phyloP scores from a whole-genome alignment of 23 red algal genomes.

The Agarophyton chilense region DNA sequence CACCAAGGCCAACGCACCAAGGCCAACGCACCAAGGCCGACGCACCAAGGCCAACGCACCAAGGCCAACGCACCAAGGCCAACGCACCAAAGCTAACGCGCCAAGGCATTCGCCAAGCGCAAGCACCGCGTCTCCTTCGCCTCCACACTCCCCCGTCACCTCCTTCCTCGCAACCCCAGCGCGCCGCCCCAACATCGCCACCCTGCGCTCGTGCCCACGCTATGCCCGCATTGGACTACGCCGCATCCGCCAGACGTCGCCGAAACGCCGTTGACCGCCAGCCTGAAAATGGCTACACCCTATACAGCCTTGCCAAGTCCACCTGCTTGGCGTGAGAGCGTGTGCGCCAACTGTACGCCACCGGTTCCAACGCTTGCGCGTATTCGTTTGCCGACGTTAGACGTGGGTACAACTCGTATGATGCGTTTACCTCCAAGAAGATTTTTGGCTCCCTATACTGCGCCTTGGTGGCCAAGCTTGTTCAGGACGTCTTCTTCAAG shows the following conservation, averaged over 20 bases:
- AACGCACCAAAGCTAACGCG: too few relatives aligned
- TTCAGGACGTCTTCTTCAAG: slow-evolving; percentile 50
- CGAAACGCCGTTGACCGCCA: slow-evolving; percentile 16
- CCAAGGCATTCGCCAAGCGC: too few relatives aligned
- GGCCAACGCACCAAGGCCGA: too few relatives aligned
- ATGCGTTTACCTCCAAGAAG: slow-evolving; percentile 76
- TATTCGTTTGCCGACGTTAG: slow-evolving; percentile 82
- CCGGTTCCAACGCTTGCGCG: slow-evolving; percentile 70
- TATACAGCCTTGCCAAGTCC: slow-evolving; percentile 79
- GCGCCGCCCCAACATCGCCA: not conserved
- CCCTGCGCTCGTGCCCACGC: not conserved
- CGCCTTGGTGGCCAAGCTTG: slow-evolving; percentile 43
- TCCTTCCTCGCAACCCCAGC: too few relatives aligned
- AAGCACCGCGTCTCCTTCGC: too few relatives aligned
- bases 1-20: too few relatives aligned
- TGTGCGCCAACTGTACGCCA: slow-evolving; percentile 80
- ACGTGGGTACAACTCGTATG: slow-evolving; percentile 80
- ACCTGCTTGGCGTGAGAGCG: slow-evolving; percentile 86
- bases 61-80: too few relatives aligned
- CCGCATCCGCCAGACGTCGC: slow-evolving; percentile 20
- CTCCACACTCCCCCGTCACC: too few relatives aligned
- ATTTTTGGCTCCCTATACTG: slow-evolving; percentile 59
- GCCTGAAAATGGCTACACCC: slow-evolving; percentile 57
- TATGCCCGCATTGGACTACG: slow-evolving; percentile 21
- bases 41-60: too few relatives aligned